A percentile compares a stretch with the other conserved stretches of the same genome.
Evolutionary conservation across 1,139 yeast species (phyloP).

Genomic region (Candida dubliniensis): DNA sequence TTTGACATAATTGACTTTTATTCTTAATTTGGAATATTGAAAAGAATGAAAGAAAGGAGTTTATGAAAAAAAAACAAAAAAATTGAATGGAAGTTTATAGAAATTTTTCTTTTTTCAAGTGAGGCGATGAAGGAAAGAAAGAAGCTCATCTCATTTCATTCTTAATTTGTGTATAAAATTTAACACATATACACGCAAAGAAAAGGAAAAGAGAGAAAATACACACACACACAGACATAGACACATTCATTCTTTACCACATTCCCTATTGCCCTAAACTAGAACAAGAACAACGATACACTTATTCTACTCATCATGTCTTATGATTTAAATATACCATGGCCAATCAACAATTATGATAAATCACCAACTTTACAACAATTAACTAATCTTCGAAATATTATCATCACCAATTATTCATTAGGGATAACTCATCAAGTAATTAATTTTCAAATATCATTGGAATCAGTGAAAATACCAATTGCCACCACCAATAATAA

Average conservation of each 20-base stretch:
- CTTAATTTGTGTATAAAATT: no score
- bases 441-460: constrained; percentile 58
- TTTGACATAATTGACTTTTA: constrained; percentile 48
- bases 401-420: constrained; percentile 54
- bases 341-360: constrained; percentile 64
- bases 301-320: constrained; percentile 17
- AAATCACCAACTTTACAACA: constrained; percentile 42
- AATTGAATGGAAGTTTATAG: no score
- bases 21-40: not conserved
- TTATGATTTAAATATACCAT: constrained; percentile 78
- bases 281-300: not conserved
- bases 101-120: no score
- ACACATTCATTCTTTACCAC: no score
- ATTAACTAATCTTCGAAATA: constrained; percentile 44
- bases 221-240: no score
- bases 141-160: no score
- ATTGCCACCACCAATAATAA: constrained; percentile 29
- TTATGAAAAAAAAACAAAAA: no score
- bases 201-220: no score
- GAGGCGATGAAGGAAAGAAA: no score
- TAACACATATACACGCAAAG: no score
- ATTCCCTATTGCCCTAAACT: not conserved
- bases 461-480: constrained; percentile 61
- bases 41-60: constrained; percentile 4
- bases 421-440: constrained; percentile 77